Evolutionary conservation across 768 basidiomycete genomes (phyloP), one percentile per base, ranked within the genome.

Genomic region (Fibroporia radiculosa): DNA sequence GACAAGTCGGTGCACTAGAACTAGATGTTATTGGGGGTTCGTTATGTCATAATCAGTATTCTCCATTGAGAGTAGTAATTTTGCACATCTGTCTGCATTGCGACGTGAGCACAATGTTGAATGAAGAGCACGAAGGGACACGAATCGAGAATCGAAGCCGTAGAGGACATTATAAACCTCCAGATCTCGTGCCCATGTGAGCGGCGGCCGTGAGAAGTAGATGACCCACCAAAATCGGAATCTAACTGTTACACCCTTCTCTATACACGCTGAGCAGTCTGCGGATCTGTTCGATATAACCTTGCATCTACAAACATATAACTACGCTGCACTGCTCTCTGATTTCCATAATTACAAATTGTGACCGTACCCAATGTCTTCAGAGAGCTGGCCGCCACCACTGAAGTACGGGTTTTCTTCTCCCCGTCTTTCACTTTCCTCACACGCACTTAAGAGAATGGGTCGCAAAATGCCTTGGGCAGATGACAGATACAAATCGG

Each of bases 381-480:
- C 82, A 18, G 83, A 86, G 41, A 81, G 83, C 12, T 88, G 85
- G 85, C 85, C 85, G 6, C 84, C 81, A 49, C 78, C 76, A 56
- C 72, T 88, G 50, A 88, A 88, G 85, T 88, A 52, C 54, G 75
- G 35, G 8, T 28, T 3, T 26, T 32, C 18, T 40, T 23, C 6
- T 7, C 16, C 34, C 13, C 34, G n/a, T 31, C 16, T n/a, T 35
- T 8, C 34, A 35, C 16, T 35, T n/a, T 8, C 34, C 29, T 31
- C 29, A 31, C n/a, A n/a, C n/a, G 29, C 29, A 27, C 8, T 14
- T 13, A 61, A 98, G 93, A 69, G 82, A 86, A 62, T 97, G 93
- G 91, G 93, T 98, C 24, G 89, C 93, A 59, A 83, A 82, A 65
- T 95, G 89, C 60, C 72, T 98, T 20, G 83, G 87, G 20, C 84